These are phyloP conservation scores for Phytophthora hibernalis DNA, from an alignment of 352 stramenopile genomes.

Conservation along the genomic window DNA sequence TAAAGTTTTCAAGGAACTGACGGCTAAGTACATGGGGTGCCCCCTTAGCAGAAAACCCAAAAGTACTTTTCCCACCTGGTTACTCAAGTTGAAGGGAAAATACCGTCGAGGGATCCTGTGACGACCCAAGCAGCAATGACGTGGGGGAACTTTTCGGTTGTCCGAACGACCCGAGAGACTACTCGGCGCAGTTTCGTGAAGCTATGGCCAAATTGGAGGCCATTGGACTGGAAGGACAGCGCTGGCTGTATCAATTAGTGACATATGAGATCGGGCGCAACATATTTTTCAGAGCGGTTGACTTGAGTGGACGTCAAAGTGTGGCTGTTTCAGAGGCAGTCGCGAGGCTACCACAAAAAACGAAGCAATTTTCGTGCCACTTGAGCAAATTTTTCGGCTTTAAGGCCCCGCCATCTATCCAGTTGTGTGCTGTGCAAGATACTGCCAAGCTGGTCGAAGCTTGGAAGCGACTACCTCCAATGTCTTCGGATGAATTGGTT, in stretches of 20 bases:
- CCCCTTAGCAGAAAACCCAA: background rate
- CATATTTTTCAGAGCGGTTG: background rate
- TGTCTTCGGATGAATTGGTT: background rate
- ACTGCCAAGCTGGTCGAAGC: background rate
- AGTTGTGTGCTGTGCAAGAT: background rate
- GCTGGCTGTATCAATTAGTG: background rate
- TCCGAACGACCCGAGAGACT: background rate
- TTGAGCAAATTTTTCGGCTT: constrained; percentile 7
- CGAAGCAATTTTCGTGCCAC: background rate
- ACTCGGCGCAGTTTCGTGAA: constrained; percentile 3
- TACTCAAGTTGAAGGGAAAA: background rate
- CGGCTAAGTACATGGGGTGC: background rate
- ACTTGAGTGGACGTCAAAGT: background rate
- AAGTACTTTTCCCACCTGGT: constrained; percentile 2
- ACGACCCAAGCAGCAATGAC: background rate
- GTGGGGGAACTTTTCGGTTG: constrained; percentile 2
- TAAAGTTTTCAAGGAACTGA: background rate
- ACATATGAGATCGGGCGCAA: background rate
- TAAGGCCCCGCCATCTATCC: background rate
- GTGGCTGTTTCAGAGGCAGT: background rate
- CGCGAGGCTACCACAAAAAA: background rate
- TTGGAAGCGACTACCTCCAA: background rate
- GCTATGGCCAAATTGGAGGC: constrained; percentile 4
- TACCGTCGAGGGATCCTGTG: background rate
- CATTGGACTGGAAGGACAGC: background rate